A percentile compares a stretch with the other conserved stretches of the same genome.
phyloP scores from a whole-genome alignment of 495 filamentous ascomycete species.

The Podospora didyma region DNA sequence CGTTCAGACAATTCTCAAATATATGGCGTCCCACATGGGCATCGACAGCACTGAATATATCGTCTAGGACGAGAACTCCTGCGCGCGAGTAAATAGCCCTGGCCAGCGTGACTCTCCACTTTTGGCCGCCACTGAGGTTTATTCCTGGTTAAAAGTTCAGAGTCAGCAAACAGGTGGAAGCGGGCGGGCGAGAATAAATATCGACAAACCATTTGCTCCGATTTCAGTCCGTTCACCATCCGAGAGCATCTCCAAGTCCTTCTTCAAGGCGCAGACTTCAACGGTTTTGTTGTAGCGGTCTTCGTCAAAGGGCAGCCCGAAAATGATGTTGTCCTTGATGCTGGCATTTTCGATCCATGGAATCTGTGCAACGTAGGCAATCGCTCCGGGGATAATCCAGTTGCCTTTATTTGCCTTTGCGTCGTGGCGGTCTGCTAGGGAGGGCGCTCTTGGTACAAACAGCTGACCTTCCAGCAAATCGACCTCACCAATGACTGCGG shows the following conservation, averaged over 20 bases:
- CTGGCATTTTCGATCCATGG: conserved; percentile 85
- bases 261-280: conserved; percentile 64
- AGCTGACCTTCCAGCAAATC: conserved; percentile 52
- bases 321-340: conserved; percentile 70
- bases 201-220: conserved; percentile 73
- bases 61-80: conserved; percentile 74
- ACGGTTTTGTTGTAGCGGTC: conserved; percentile 62
- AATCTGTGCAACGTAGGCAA: conserved; percentile 77
- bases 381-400: conserved; percentile 64
- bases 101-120: conserved; percentile 77
- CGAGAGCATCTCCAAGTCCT: conserved; percentile 68
- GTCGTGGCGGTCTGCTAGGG: conserved; percentile 46
- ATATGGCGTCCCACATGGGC: conserved; percentile 76
- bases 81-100: conserved; percentile 77
- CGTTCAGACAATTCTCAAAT: conserved; percentile 69
- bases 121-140: conserved; percentile 79
- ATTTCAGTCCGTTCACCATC: conserved; percentile 79
- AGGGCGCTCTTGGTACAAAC: conserved; percentile 45
- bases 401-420: conserved; percentile 56
- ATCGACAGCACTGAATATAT: conserved; percentile 75
- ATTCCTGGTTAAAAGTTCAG: no score
- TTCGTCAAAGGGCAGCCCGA: conserved; percentile 65
- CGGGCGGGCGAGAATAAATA: no score
- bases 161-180: no score
- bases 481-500: conserved; percentile 62